Evolutionary conservation across 2,329 filamentous ascomycete genomes (phyloP).

Genomic region (Hortaea werneckii): DNA sequence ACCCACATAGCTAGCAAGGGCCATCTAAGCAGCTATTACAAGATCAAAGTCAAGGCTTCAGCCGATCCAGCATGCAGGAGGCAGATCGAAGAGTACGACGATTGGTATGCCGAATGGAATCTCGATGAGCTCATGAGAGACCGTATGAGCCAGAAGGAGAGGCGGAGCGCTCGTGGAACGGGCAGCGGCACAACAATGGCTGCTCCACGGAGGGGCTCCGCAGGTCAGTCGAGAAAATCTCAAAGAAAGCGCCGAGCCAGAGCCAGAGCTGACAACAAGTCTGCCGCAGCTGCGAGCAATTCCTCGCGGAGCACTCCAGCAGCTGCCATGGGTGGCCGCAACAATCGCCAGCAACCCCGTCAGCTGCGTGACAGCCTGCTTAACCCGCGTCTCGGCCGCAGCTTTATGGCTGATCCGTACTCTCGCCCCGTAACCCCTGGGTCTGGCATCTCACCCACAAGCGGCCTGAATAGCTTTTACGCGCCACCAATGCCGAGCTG

Average conservation of each 20-base stretch:
- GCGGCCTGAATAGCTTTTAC: conserved; percentile 16
- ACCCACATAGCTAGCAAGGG: conserved; percentile 89
- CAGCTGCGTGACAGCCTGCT: conserved; percentile 20
- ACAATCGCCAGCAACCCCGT: not conserved
- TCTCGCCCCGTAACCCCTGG: conserved; percentile 20
- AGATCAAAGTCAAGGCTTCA: conserved; percentile 61
- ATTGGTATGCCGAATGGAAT: conserved; percentile 65
- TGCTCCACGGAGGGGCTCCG: conserved; percentile 10
- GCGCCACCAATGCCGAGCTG: conserved; percentile 28
- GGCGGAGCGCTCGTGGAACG: conserved; percentile 7
- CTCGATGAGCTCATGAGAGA: conserved; percentile 67
- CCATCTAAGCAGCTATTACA: conserved; percentile 78
- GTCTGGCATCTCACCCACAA: conserved; percentile 6
- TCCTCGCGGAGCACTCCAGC: conserved; percentile 17
- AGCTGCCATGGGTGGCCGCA: conserved; percentile 1
- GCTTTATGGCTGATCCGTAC: conserved; percentile 15
- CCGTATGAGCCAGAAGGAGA: conserved; percentile 68
- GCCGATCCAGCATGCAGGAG: conserved; percentile 47
- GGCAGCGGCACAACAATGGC: not conserved
- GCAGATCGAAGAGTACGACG: conserved; percentile 58
- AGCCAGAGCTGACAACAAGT: not conserved
- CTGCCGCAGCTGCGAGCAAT: not conserved
- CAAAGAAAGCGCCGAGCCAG: not conserved
- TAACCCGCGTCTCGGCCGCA: conserved; percentile 21
- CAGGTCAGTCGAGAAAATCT: conserved; percentile 7